Percentiles rank a stretch among this genome's conserved stretches.
Evolutionary conservation across 306 rosid genomes (phyloP).

Genomic region (Cucurbita ficifolia): DNA sequence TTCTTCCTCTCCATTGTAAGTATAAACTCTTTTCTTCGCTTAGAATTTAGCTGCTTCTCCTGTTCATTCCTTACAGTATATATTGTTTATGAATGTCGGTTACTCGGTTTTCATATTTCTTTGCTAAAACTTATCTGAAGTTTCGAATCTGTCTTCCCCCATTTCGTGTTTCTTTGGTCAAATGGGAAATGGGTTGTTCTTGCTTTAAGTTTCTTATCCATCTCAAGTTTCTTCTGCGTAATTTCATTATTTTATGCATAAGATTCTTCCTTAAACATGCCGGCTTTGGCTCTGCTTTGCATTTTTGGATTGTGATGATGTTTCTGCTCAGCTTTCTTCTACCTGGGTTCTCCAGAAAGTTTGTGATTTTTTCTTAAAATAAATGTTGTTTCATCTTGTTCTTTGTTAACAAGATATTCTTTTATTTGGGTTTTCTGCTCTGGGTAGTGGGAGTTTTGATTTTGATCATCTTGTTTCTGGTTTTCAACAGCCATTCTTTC

Average conservation of each 20-base stretch:
- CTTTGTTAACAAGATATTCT: neutral
- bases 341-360: conserved; percentile 15
- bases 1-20: conserved; percentile 65
- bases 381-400: conserved; percentile 6
- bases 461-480: neutral
- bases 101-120: conserved; percentile 26
- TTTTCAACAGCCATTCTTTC: neutral
- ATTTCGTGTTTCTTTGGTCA: conserved; percentile 28
- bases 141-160: conserved; percentile 33
- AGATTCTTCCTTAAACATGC: conserved; percentile 17
- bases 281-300: conserved; percentile 1
- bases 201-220: conserved; percentile 23
- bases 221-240: conserved; percentile 16
- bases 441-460: neutral
- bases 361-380: neutral
- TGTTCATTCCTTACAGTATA: conserved; percentile 15
- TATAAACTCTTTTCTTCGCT: conserved; percentile 54
- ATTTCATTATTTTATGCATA: conserved; percentile 10
- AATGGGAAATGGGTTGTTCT: conserved; percentile 17
- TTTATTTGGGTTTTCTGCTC: neutral
- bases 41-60: conserved; percentile 29
- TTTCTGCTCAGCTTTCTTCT: conserved; percentile 11
- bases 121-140: conserved; percentile 37
- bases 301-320: neutral
- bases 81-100: conserved; percentile 26